Conservation (phyloP, 225 moss, liverwort and hornwort genomes). For the Asterella californica region DNA sequence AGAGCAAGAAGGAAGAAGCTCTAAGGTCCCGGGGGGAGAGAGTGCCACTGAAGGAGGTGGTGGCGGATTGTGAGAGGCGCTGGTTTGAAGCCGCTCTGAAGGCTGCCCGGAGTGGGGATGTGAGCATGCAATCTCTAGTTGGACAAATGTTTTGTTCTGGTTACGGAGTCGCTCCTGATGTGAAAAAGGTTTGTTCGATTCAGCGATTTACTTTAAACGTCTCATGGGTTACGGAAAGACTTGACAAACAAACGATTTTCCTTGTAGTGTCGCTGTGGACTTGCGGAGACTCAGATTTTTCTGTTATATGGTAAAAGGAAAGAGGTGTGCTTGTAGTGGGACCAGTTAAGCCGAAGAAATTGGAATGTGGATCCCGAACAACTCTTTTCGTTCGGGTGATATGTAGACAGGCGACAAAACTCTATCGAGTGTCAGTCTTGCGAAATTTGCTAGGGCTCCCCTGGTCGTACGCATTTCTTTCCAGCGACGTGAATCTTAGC, state of each 20-base stretch:
- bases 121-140: constrained; percentile 74
- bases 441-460: no score
- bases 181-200: constrained; percentile 58
- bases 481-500: neutral
- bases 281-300: neutral
- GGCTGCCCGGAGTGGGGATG: constrained; percentile 76
- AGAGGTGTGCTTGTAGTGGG: neutral
- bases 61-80: constrained; percentile 82
- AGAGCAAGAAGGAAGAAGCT: constrained; percentile 21
- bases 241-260: no score
- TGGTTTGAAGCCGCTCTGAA: constrained; percentile 92
- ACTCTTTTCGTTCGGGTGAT: neutral
- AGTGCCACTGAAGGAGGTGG: constrained; percentile 78
- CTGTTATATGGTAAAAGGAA: no score
- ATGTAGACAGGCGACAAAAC: no score
- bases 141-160: constrained; percentile 99
- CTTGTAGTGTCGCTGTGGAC: neutral
- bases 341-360: neutral
- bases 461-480: neutral
- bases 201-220: neutral
- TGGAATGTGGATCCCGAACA: neutral
- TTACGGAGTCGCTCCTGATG: constrained; percentile 72
- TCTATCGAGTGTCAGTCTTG: neutral
- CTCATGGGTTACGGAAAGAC: neutral
- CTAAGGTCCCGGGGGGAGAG: constrained; percentile 14